phyloP scores from a whole-genome alignment of 805 yeast genomes.

The Teunomyces gatunensis region DNA sequence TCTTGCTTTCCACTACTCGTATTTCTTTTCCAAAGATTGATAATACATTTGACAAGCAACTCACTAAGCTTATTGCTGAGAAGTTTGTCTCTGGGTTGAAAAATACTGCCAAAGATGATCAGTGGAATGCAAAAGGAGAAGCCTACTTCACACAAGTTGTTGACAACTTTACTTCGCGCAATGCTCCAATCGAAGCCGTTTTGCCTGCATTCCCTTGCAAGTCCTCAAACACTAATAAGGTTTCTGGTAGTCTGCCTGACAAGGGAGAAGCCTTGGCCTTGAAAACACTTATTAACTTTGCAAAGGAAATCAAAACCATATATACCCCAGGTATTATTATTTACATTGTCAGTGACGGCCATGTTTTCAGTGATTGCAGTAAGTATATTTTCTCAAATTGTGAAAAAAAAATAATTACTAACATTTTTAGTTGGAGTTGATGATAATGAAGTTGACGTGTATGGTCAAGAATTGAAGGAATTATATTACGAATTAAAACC shows the following conservation, averaged over 20 bases:
- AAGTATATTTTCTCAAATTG: slow-evolving; percentile 5
- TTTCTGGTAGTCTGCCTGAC: slow-evolving; percentile 49
- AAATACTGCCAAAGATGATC: slow-evolving; percentile 45
- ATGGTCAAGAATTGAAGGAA: slow-evolving; percentile 43
- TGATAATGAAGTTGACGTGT: slow-evolving; percentile 50
- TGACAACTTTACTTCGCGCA: slow-evolving; percentile 48
- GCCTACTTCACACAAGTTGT: slow-evolving; percentile 41
- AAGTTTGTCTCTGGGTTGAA: slow-evolving; percentile 47
- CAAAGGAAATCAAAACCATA: slow-evolving; percentile 25
- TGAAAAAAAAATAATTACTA: slow-evolving; percentile 7
- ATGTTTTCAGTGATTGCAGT: slow-evolving; percentile 59
- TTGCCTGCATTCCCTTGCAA: slow-evolving; percentile 67
- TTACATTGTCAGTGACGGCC: slow-evolving; percentile 63
- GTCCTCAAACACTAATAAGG: slow-evolving; percentile 56
- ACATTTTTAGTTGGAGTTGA: slow-evolving; percentile 47
- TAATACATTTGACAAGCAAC: slow-evolving; percentile 5
- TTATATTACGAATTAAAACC: slow-evolving; percentile 39
- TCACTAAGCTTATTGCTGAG: slow-evolving; percentile 28
- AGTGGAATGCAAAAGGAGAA: slow-evolving; percentile 49
- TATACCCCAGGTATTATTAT: slow-evolving; percentile 57
- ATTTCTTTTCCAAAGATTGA: slow-evolving; percentile 12
- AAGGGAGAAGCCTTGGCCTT: slow-evolving; percentile 46
- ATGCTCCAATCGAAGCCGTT: slow-evolving; percentile 50
- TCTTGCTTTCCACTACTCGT: slow-evolving; percentile 21
- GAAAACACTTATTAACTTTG: slow-evolving; percentile 28